Conservation (phyloP, 2,329 filamentous ascomycete genomes). For the Microdochium bolleyi region DNA sequence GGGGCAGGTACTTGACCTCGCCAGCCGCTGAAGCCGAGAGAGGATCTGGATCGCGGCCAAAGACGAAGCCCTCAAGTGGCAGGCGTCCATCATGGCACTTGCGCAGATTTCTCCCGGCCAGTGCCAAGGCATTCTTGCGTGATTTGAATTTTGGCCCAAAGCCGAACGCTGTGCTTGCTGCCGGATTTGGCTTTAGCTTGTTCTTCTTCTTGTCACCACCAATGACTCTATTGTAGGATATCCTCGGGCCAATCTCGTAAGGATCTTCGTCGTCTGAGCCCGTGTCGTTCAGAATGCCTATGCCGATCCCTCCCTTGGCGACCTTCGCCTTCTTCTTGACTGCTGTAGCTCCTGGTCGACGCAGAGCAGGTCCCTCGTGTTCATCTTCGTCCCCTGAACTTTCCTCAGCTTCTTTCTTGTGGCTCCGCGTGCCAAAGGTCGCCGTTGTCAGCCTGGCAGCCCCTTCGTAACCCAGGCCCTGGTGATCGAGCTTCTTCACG, state of each 20-base stretch:
- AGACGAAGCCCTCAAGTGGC: constrained; percentile 72
- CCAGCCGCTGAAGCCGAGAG: constrained; percentile 33
- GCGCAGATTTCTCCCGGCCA: constrained; percentile 39
- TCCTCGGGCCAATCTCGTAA: constrained; percentile 84
- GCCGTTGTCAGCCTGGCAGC: constrained; percentile 42
- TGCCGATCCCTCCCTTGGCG: constrained; percentile 64
- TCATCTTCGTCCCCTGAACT: constrained; percentile 38
- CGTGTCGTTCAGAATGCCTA: constrained; percentile 84
- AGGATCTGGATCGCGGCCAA: constrained; percentile 47
- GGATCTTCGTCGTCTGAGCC: constrained; percentile 94
- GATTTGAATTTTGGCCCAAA: constrained; percentile 70
- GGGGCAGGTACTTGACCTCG: constrained; percentile 49
- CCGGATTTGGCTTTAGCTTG: constrained; percentile 45
- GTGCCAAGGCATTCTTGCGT: constrained; percentile 43
- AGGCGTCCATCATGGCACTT: constrained; percentile 79
- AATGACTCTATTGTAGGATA: constrained; percentile 76
- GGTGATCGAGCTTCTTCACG: constrained; percentile 56
- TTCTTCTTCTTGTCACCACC: constrained; percentile 78
- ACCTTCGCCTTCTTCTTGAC: constrained; percentile 44
- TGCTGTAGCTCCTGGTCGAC: constrained; percentile 7
- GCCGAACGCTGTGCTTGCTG: constrained; percentile 55
- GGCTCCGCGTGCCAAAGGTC: constrained; percentile 4
- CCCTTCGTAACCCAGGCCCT: constrained; percentile 61
- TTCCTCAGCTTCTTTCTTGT: constrained; percentile 12
- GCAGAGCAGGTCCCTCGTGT: constrained; percentile 20